These are phyloP conservation scores for Erodium maritimum DNA, from an alignment of 345 rosid genomes.

Conservation along the genomic window DNA sequence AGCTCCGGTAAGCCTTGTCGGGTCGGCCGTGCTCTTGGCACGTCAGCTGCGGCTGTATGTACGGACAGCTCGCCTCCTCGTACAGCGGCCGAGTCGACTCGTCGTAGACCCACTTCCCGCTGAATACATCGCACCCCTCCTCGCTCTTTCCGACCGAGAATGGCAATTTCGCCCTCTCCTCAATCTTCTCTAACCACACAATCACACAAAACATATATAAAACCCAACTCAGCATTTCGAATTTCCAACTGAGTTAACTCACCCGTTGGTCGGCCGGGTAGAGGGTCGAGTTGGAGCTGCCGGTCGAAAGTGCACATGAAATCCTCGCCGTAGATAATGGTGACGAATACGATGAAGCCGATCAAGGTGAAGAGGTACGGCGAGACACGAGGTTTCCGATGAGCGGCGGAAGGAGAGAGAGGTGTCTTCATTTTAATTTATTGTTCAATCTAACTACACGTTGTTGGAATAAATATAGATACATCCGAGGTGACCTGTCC, in stretches of 20 bases:
- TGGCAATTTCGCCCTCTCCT: constrained; percentile 30
- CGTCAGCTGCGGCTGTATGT: constrained; percentile 90
- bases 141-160: constrained; percentile 43
- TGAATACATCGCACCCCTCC: constrained; percentile 59
- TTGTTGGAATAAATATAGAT: too few species aligned
- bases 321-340: constrained; percentile 59
- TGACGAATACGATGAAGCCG: constrained; percentile 53
- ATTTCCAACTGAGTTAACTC: constrained; percentile 10
- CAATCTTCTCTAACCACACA: constrained; percentile 7
- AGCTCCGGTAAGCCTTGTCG: constrained; percentile 55
- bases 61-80: constrained; percentile 87
- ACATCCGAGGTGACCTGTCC: too few species aligned
- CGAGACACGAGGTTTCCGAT: constrained; percentile 53
- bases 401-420: constrained; percentile 4
- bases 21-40: constrained; percentile 92
- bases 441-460: too few species aligned
- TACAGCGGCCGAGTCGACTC: constrained; percentile 58
- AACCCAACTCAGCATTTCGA: constrained; percentile 3
- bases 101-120: constrained; percentile 85
- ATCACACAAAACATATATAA: too few species aligned
- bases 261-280: constrained; percentile 17
- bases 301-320: constrained; percentile 48
- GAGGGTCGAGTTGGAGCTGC: constrained; percentile 31
- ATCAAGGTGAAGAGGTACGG: constrained; percentile 58
- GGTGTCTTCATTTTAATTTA: not conserved